Base-by-base conservation (phyloP, 2,329 filamentous ascomycete species). In the Magnaporthiopsis rhizophila region DNA sequence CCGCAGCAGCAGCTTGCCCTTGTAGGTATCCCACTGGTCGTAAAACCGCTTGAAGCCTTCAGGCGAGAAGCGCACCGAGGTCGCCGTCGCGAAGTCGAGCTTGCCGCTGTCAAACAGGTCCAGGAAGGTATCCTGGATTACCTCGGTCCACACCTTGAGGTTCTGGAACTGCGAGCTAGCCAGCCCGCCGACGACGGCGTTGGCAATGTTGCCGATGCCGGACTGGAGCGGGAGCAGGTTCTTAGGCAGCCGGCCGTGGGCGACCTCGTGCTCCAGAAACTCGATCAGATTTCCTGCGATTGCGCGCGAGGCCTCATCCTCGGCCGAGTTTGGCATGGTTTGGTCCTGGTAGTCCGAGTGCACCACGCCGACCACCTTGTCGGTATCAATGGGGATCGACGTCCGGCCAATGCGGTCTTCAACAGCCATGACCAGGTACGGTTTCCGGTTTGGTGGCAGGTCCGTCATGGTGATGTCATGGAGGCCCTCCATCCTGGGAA, bases 401-500 rank as follows among this genome's bases (percentile, higher is more conserved):
- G 87, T 87, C 7, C 87, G 89, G 64, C 92, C 92, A 72, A 96
- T 95, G 64, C 92, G 86, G 78, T 96, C 92, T 77, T 96, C 90
- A 11, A 91, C 90, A 53, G 84, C 80, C 84, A 92, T 95, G 76
- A 96, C 88, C 32, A 95, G 81, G 77, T 94, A 95, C 1, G 92
- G 92, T 79, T 95, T 96, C 69, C 91, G 83, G 68, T 82, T 78
- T 2, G 92, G 92, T 24, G 92, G 92, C 13, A 93, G 79, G 69
- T 95, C 89, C n/a, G 89, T 91, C 83, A 93, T 89, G 67, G 90
- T 92, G 74, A 96, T 96, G 72, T 96, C 92, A 81, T 96, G 92
- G 24, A 96, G 84, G 63, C 91, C 92, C 75, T 95, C 89, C 72
- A 96, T 93, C 58, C 86, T 91, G 6, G 92, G 92, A 62, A 90